Percentiles rank a stretch among this genome's conserved stretches.
Evolutionary conservation across 176 grass and related monocot genomes (phyloP).

Genomic region (Neostapfia colusana): DNA sequence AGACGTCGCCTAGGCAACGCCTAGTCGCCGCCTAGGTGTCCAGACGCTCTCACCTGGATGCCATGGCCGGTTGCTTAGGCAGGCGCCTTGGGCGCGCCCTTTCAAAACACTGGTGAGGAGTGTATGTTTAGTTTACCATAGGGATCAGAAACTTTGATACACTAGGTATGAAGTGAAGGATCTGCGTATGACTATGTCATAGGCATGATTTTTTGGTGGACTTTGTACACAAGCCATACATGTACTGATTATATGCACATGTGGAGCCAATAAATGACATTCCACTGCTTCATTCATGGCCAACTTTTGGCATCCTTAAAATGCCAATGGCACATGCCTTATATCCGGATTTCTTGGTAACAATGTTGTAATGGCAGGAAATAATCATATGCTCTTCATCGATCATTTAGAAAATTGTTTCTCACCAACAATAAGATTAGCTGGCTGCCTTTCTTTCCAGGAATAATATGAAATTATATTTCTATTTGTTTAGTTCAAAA

Average conservation of each 20-base stretch:
- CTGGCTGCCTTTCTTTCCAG: neutral
- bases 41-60: too few relatives aligned
- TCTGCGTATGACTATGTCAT: neutral
- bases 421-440: neutral
- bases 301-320: neutral
- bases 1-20: too few relatives aligned
- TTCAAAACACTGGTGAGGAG: too few relatives aligned
- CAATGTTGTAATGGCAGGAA: neutral
- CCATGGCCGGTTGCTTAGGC: too few relatives aligned
- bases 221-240: neutral
- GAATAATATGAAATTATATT: neutral
- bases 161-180: neutral
- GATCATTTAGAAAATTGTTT: neutral
- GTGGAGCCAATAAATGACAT: neutral
- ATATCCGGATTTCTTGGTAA: neutral
- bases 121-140: conserved; percentile 24
- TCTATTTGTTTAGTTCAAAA: neutral
- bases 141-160: neutral
- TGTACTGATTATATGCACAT: neutral
- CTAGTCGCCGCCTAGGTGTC: too few relatives aligned
- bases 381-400: neutral
- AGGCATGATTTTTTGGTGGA: neutral
- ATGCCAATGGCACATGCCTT: conserved; percentile 2
- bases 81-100: too few relatives aligned
- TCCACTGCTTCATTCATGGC: neutral